Evolutionary conservation across 129 eudicot species (phyloP), one percentile per base, ranked within the genome.

Genomic region (Mikania micrantha): DNA sequence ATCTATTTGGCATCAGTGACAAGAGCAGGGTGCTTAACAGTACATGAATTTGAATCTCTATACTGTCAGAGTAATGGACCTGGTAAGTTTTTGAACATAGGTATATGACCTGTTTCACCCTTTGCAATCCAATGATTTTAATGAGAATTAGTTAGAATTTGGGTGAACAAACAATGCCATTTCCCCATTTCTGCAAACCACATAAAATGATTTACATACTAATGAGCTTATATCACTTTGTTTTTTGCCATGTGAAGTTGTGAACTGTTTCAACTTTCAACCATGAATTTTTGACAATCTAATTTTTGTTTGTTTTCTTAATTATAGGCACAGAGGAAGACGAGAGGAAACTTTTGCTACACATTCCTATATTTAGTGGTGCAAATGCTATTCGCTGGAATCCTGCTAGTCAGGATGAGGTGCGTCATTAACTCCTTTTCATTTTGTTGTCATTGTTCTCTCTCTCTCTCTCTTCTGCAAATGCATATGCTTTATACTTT

Each of bases 381-480:
- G 78, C 74, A 66, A 91, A 85, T 68, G 81, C 74, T 62, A 82
- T 89, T 75, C 82, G 93, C 25, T 94, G 99, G 99, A 94, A 94
- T 74, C 91, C 78, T 72, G 78, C 87, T 44, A 87, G 90, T 78
- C 97, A 94, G 79, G 90, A 86, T 71, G 99, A 94, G 99, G 99
- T 82, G 32, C 31, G 63, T 34, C 57, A 16, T 41, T 7, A 45
- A 19, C 50, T 28, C 28, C 36, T 71, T 56, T 49, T 41, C 45
- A 25, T 77, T 17, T 67, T 53, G 49, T 29, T 40, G 47, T 19
- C 64, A 31, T 38, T 15, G n/a, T n/a, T n/a, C n/a, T 40, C 36
- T 22, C 19, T 10, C 3, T 44, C 4, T 38, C 21, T 53, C 34
- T 9, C 11, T 64, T 25, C 6, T 60, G 5, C 69, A 71, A 42